Evolutionary conservation across 495 filamentous ascomycete species (phyloP).

Genomic region (Xanthoparmelia taractica): DNA sequence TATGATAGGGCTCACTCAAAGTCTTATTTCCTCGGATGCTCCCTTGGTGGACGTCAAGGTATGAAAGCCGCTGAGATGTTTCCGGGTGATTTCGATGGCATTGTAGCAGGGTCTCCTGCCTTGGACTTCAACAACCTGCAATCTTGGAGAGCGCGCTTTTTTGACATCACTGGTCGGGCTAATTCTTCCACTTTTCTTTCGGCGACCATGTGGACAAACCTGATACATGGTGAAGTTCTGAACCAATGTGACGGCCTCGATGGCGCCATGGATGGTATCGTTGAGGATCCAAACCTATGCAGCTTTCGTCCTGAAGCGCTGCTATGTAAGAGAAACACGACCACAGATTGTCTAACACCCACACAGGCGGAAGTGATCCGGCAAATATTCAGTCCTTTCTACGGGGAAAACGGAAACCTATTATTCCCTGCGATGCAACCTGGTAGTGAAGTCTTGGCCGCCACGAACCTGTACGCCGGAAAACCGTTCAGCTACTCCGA

Average conservation of each 20-base stretch:
- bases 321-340: constrained; percentile 40
- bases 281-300: constrained; percentile 54
- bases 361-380: constrained; percentile 49
- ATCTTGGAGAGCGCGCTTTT: constrained; percentile 50
- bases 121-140: constrained; percentile 44
- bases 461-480: constrained; percentile 34
- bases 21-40: constrained; percentile 51
- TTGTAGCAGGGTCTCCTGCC: constrained; percentile 52
- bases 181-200: constrained; percentile 46
- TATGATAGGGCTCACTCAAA: constrained; percentile 40
- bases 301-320: constrained; percentile 45
- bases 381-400: constrained; percentile 48
- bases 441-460: constrained; percentile 34
- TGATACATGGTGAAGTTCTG: constrained; percentile 50
- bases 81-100: constrained; percentile 56
- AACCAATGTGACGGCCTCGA: constrained; percentile 60
- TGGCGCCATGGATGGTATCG: constrained; percentile 56
- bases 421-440: constrained; percentile 50
- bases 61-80: constrained; percentile 45
- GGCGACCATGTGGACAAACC: constrained; percentile 38
- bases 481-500: constrained; percentile 35
- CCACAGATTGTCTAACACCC: constrained; percentile 45
- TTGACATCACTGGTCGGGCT: constrained; percentile 40
- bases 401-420: constrained; percentile 43
- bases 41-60: constrained; percentile 49